Percentiles rank a stretch among this genome's conserved stretches.
Evolutionary conservation across 2,329 filamentous ascomycete species (phyloP).

Genomic region (Fusarium subtropicale): DNA sequence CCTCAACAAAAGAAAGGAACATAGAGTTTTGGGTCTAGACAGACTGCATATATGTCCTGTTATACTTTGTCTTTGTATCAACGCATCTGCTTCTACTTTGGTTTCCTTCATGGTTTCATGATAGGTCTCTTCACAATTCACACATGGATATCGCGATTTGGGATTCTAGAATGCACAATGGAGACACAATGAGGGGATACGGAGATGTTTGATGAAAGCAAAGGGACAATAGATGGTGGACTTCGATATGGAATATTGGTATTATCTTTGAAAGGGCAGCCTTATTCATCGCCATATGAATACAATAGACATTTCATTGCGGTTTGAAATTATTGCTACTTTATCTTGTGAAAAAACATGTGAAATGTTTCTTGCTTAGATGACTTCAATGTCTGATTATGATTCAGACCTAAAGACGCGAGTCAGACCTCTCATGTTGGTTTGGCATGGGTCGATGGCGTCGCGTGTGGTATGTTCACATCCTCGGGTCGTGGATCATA

Average conservation of each 20-base stretch:
- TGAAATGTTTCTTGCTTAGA: not conserved
- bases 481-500: not conserved
- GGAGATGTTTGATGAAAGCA: not conserved
- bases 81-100: conserved; percentile 1
- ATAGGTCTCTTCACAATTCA: conserved; percentile 12
- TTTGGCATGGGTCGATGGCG: not conserved
- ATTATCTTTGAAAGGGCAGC: conserved; percentile 1
- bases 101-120: conserved; percentile 1
- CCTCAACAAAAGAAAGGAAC: conserved; percentile 1
- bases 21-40: conserved; percentile 10
- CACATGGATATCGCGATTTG: not conserved
- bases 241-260: conserved; percentile 5
- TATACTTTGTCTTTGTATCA: not conserved
- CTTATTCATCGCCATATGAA: not conserved
- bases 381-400: not conserved
- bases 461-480: not conserved
- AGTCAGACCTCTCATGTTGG: not conserved
- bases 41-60: not conserved
- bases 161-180: not conserved
- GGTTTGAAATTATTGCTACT: conserved; percentile 27
- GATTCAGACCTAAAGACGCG: not conserved
- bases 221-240: conserved; percentile 17
- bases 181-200: not conserved
- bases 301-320: conserved; percentile 5
- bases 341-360: not conserved